Percentiles rank a stretch among this genome's conserved stretches.
Conservation (phyloP, 805 yeast genomes). For the Wickerhamomyces kurtzmanii region DNA sequence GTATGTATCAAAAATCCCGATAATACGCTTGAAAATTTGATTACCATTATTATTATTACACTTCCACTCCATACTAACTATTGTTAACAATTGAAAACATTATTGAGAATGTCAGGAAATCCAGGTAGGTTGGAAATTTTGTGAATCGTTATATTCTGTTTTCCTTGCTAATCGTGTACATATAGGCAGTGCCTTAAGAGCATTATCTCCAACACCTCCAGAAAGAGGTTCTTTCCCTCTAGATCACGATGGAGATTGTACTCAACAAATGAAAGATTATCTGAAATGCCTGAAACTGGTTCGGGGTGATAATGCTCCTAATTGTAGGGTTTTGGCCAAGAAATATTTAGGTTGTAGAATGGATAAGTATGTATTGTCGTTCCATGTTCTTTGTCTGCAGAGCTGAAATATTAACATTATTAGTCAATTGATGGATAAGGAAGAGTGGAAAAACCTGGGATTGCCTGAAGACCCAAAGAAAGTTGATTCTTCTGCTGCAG, state of each 20-base stretch:
- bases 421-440: conserved; percentile 47
- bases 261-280: conserved; percentile 63
- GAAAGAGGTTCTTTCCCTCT: conserved; percentile 94
- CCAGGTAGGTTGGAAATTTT: too few relatives aligned
- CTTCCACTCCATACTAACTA: too few relatives aligned
- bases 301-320: conserved; percentile 79
- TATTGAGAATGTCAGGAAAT: too few relatives aligned
- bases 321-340: conserved; percentile 80
- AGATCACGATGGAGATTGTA: conserved; percentile 84
- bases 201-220: conserved; percentile 93
- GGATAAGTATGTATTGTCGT: conserved; percentile 49
- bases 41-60: too few relatives aligned
- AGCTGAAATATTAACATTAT: conserved; percentile 3
- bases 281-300: conserved; percentile 71
- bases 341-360: conserved; percentile 78
- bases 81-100: too few relatives aligned
- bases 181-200: too few relatives aligned
- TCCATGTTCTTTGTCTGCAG: background rate
- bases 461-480: conserved; percentile 39
- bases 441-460: conserved; percentile 54
- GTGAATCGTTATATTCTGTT: too few relatives aligned
- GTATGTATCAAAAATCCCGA: too few relatives aligned
- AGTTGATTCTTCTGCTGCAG: too few relatives aligned
- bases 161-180: too few relatives aligned
- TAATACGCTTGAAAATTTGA: too few relatives aligned